Evolutionary conservation across 768 basidiomycete species (phyloP).

Genomic region (Termitomyces sp.): DNA sequence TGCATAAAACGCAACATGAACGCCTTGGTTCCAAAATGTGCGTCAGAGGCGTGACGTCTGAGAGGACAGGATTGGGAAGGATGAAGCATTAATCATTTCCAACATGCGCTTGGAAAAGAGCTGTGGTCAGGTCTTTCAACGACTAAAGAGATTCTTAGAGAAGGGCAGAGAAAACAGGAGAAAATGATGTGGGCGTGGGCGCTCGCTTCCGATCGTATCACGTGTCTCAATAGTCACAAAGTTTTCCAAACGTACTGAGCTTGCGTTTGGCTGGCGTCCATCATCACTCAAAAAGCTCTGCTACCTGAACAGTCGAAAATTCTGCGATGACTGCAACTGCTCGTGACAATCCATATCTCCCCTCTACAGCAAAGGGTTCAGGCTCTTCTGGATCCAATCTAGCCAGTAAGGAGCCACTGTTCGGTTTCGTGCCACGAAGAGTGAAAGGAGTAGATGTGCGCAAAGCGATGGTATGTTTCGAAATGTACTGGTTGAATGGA

Average conservation of each 20-base stretch:
- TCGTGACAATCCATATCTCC: conserved; percentile 51
- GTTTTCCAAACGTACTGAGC: background rate
- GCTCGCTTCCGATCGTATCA: background rate
- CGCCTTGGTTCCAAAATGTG: too few species aligned
- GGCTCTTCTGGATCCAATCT: conserved; percentile 15
- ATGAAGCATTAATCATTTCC: too few species aligned
- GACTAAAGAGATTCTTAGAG: too few species aligned
- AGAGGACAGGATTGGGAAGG: too few species aligned
- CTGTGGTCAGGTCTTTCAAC: too few species aligned
- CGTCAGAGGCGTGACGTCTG: too few species aligned
- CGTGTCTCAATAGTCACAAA: background rate
- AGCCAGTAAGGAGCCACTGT: conserved; percentile 54
- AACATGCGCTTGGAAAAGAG: too few species aligned
- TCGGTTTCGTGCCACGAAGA: conserved; percentile 69
- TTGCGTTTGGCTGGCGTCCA: background rate
- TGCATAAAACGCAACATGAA: too few species aligned
- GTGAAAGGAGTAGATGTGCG: conserved; percentile 65
- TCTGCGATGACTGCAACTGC: background rate
- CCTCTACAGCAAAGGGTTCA: conserved; percentile 29
- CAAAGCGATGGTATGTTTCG: conserved; percentile 59
- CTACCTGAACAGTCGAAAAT: background rate
- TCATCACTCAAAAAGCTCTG: background rate
- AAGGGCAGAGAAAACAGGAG: too few species aligned
- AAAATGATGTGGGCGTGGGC: too few species aligned
- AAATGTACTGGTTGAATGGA: background rate